A percentile compares a stretch with the other conserved stretches of the same genome.
These are phyloP conservation scores for Brasilioporus rufonigricans DNA, from an alignment of 768 basidiomycete genomes.

Conservation along the genomic window DNA sequence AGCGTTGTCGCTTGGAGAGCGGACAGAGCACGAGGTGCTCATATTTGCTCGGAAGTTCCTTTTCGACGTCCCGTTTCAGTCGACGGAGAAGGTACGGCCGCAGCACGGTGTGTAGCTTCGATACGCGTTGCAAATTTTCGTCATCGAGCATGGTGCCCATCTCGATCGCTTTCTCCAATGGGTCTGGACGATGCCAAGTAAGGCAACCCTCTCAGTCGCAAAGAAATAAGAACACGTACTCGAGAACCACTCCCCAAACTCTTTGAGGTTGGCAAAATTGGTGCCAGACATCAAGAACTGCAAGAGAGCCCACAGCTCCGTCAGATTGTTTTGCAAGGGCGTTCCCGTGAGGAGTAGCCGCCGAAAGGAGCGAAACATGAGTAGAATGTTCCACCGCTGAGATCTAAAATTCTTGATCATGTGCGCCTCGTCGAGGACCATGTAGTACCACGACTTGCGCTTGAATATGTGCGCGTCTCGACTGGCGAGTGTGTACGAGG, in stretches of 20 bases:
- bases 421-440: conserved; percentile 95
- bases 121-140: conserved; percentile 79
- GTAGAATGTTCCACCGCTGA: conserved; percentile 87
- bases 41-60: conserved; percentile 89
- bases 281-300: conserved; percentile 92
- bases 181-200: conserved; percentile 50
- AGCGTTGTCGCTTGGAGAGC: conserved; percentile 89
- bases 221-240: conserved; percentile 50
- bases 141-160: conserved; percentile 73
- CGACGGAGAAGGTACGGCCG: conserved; percentile 93
- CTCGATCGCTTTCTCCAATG: conserved; percentile 92
- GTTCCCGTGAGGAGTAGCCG: conserved; percentile 93
- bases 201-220: not conserved
- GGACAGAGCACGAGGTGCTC: conserved; percentile 89
- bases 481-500: conserved; percentile 90
- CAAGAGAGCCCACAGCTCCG: conserved; percentile 92
- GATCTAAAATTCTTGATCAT: conserved; percentile 98
- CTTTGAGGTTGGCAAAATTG: conserved; percentile 87
- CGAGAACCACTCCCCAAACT: conserved; percentile 96
- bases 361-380: conserved; percentile 84
- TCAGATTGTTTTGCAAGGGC: conserved; percentile 93
- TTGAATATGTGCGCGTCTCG: conserved; percentile 90
- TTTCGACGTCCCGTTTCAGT: conserved; percentile 97
- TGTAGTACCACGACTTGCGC: conserved; percentile 92
- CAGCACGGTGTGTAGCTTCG: conserved; percentile 91